phyloP scores from a whole-genome alignment of 805 yeast genomes.

The Isabelozyma pseudorhagii region DNA sequence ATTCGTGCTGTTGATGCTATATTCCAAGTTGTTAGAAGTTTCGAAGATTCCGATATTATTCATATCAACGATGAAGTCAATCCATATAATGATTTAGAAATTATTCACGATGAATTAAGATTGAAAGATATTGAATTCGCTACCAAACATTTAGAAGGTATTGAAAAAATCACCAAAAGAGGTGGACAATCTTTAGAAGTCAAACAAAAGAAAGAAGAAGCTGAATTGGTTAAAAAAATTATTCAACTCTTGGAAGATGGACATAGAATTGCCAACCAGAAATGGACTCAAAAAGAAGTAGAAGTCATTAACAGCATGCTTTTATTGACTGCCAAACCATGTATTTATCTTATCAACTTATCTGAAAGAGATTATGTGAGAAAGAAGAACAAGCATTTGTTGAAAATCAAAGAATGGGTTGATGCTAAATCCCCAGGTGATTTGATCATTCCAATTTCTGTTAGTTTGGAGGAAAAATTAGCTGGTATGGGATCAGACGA shows the following conservation, averaged over 20 bases:
- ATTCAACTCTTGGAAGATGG: conserved; percentile 78
- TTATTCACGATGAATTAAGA: conserved; percentile 87
- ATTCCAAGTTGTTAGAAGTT: conserved; percentile 96
- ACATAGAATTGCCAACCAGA: conserved; percentile 80
- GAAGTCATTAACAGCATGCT: conserved; percentile 84
- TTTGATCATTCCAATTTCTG: conserved; percentile 87
- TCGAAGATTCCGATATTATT: conserved; percentile 95
- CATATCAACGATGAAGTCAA: conserved; percentile 92
- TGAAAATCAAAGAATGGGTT: conserved; percentile 86
- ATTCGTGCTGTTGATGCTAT: conserved; percentile 97
- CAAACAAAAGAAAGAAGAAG: conserved; percentile 85
- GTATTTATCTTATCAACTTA: conserved; percentile 87
- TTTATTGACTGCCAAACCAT: conserved; percentile 91
- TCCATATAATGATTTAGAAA: conserved; percentile 92
- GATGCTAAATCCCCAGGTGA: conserved; percentile 81
- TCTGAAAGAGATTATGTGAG: conserved; percentile 85
- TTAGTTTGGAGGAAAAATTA: conserved; percentile 86
- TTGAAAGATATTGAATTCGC: conserved; percentile 96
- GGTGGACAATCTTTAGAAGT: conserved; percentile 90
- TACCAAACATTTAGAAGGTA: conserved; percentile 72
- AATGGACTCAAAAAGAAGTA: conserved; percentile 89
- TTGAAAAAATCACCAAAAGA: conserved; percentile 76
- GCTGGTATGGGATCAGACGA: conserved; percentile 84
- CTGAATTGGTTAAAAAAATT: conserved; percentile 67
- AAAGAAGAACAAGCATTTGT: conserved; percentile 83